A percentile compares a stretch with the other conserved stretches of the same genome.
Conservation (phyloP, 78 protist genomes). For the Diacronema lutheri region DNA sequence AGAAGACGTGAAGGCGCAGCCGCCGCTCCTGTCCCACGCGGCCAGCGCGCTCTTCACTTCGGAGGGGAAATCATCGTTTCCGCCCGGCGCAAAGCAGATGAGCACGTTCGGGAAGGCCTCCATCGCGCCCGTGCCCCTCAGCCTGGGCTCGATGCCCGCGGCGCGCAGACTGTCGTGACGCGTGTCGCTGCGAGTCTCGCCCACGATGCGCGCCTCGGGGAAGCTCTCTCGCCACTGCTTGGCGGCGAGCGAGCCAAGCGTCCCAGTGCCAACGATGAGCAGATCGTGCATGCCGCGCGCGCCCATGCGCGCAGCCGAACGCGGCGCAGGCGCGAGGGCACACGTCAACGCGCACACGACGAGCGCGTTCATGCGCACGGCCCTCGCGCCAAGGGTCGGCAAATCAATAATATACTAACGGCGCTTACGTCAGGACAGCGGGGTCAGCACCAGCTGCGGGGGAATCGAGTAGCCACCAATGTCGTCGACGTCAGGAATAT, state of each 20-base stretch:
- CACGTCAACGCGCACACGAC: too few species aligned
- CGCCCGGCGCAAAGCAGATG: not conserved
- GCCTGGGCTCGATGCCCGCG: not conserved
- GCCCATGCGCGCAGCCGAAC: too few species aligned
- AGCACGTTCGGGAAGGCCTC: not conserved
- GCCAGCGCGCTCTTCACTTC: not conserved
- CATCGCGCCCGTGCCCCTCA: not conserved
- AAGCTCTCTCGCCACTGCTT: not conserved
- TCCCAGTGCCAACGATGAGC: constrained; percentile 2
- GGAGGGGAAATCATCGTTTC: not conserved
- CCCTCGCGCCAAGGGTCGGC: too few species aligned
- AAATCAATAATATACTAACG: too few species aligned
- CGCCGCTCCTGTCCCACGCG: not conserved
- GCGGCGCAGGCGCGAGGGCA: too few species aligned
- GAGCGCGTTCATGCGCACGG: too few species aligned
- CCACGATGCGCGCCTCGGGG: not conserved
- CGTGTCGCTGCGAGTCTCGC: not conserved
- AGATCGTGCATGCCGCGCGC: too few species aligned
- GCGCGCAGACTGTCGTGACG: not conserved
- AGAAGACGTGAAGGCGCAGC: constrained; percentile 5
- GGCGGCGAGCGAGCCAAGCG: not conserved
- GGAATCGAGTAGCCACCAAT: too few species aligned
- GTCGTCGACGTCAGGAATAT: too few species aligned
- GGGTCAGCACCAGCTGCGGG: too few species aligned
- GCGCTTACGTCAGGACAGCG: too few species aligned